Percentiles rank a stretch among this genome's conserved stretches.
phyloP scores from a whole-genome alignment of 2,329 filamentous ascomycete species.

The Exophiala aquamarina region DNA sequence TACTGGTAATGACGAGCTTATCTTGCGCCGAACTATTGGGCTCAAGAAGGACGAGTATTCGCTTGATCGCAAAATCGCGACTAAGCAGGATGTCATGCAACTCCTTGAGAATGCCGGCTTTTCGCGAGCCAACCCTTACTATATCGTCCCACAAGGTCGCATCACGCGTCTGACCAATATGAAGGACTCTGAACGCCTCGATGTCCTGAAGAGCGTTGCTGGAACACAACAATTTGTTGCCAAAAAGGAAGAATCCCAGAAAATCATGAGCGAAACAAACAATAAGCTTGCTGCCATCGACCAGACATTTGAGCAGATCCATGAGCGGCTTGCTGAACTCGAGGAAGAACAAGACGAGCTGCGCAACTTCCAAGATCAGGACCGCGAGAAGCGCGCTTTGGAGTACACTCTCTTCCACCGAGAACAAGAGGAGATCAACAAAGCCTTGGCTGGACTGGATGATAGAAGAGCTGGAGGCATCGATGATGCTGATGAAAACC shows the following conservation, averaged over 20 bases:
- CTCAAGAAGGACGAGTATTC: conserved; percentile 99
- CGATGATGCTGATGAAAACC: conserved; percentile 79
- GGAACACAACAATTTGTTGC: conserved; percentile 97
- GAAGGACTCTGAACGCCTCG: conserved; percentile 91
- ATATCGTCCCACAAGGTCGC: conserved; percentile 96
- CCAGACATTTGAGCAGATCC: conserved; percentile 86
- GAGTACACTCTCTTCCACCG: conserved; percentile 94
- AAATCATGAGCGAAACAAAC: conserved; percentile 96
- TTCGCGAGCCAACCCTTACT: conserved; percentile 96
- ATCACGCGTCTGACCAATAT: conserved; percentile 97
- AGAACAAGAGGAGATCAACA: conserved; percentile 77
- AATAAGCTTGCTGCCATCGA: conserved; percentile 95
- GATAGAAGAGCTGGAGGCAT: conserved; percentile 77
- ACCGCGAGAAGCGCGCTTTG: conserved; percentile 84
- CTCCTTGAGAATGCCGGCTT: conserved; percentile 94
- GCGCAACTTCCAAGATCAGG: conserved; percentile 89
- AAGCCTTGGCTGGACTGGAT: conserved; percentile 79
- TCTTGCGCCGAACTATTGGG: conserved; percentile 90
- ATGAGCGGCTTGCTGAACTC: conserved; percentile 81
- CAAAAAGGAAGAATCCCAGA: conserved; percentile 83
- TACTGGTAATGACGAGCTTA: conserved; percentile 85
- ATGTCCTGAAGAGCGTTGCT: conserved; percentile 93
- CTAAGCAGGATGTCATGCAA: conserved; percentile 91
- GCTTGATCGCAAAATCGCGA: conserved; percentile 93
- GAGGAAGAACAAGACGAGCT: conserved; percentile 98